These are phyloP conservation scores for Cryptococcus jaspeensis DNA, from an alignment of 1,284 basidiomycete species.

Conservation along the genomic window DNA sequence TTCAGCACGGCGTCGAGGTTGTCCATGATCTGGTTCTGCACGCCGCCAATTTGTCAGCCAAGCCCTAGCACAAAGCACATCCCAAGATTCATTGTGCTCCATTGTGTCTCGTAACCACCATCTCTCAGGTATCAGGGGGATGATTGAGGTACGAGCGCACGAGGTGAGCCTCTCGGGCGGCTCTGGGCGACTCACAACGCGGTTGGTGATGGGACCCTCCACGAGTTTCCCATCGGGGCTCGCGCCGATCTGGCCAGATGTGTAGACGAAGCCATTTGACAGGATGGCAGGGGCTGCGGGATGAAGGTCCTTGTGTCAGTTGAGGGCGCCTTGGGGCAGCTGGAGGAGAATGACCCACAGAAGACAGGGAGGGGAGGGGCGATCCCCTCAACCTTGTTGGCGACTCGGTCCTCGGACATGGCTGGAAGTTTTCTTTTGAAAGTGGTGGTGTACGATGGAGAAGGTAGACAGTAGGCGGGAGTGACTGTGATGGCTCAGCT, in stretches of 20 bases:
- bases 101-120: background rate
- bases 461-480: too few relatives aligned
- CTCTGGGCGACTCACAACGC: slow-evolving; percentile 55
- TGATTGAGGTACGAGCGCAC: background rate
- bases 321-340: background rate
- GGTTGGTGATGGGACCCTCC: slow-evolving; percentile 58
- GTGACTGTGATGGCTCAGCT: too few relatives aligned
- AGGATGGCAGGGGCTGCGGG: slow-evolving; percentile 43
- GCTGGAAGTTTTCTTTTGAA: too few relatives aligned
- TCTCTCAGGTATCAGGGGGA: background rate
- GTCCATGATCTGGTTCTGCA: slow-evolving; percentile 59
- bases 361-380: slow-evolving; percentile 57
- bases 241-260: slow-evolving; percentile 63
- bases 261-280: slow-evolving; percentile 59
- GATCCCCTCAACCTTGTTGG: slow-evolving; percentile 22
- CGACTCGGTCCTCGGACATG: slow-evolving; percentile 9
- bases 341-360: slow-evolving; percentile 36
- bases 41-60: background rate
- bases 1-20: slow-evolving; percentile 62
- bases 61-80: background rate
- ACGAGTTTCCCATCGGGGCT: slow-evolving; percentile 57
- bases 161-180: background rate
- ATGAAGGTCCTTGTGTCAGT: background rate
- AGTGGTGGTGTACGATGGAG: too few relatives aligned
- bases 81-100: background rate